phyloP scores from a whole-genome alignment of 108 stramenopile species.

The Seminavis robusta region DNA sequence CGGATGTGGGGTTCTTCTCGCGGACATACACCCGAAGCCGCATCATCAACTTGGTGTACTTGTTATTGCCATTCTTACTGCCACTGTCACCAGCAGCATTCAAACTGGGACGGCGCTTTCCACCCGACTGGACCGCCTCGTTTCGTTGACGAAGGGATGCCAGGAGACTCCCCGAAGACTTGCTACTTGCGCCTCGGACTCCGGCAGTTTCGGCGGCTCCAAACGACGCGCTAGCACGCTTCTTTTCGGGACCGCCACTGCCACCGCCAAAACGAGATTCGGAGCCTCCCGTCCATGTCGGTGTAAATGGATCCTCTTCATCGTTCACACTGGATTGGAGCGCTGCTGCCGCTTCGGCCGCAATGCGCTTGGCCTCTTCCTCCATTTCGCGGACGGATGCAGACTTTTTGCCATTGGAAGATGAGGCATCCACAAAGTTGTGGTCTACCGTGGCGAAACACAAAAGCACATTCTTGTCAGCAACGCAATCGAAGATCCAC shows the following conservation, averaged over 20 bases:
- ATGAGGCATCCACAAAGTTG: conserved; percentile 28
- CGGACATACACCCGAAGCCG: conserved; percentile 48
- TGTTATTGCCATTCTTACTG: conserved; percentile 14
- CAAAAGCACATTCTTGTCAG: no score
- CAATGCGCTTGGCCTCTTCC: conserved; percentile 62
- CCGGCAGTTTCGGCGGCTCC: conserved; percentile 14
- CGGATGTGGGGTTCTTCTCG: conserved; percentile 45
- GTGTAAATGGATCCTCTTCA: conserved; percentile 30
- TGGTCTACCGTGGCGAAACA: no score
- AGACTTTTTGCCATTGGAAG: conserved; percentile 35
- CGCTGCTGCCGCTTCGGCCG: conserved; percentile 51
- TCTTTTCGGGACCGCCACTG: not conserved
- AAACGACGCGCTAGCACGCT: conserved; percentile 3
- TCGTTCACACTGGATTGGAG: conserved; percentile 46
- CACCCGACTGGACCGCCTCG: conserved; percentile 32
- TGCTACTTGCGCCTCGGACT: not conserved
- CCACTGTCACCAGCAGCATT: conserved; percentile 3
- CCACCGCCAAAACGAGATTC: conserved; percentile 27
- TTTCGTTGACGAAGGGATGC: conserved; percentile 52
- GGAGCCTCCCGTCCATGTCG: conserved; percentile 64
- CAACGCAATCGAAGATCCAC: conserved; percentile 39
- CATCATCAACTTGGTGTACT: conserved; percentile 43
- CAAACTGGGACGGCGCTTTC: not conserved
- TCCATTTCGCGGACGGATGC: conserved; percentile 69
- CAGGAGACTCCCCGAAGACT: conserved; percentile 40